Percentiles rank a stretch among this genome's conserved stretches.
phyloP scores from a whole-genome alignment of 148 eudicot genomes.

The Gaultheria prostrata region DNA sequence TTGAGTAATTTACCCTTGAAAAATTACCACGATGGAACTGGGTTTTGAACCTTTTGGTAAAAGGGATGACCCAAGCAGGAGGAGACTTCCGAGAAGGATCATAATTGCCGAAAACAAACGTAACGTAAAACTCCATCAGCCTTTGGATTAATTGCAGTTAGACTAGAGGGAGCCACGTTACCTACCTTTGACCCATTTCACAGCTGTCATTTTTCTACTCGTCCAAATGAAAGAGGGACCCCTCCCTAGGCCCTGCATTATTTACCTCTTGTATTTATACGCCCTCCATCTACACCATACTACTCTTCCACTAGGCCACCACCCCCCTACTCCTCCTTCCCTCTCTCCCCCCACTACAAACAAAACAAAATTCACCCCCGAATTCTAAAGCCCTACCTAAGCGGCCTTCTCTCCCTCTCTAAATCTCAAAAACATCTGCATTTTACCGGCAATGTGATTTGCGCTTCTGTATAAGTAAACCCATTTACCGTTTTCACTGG shows the following conservation, averaged over 20 bases:
- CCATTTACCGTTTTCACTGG: neutral
- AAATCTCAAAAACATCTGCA: neutral
- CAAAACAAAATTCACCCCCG: neutral
- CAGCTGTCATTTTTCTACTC: neutral
- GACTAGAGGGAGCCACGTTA: constrained; percentile 8
- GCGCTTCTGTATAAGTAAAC: neutral
- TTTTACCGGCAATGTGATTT: constrained; percentile 7
- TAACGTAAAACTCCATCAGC: neutral
- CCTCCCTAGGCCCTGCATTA: neutral
- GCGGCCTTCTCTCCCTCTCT: constrained; percentile 15
- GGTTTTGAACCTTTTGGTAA: neutral
- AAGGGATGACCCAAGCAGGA: neutral
- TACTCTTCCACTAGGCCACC: neutral
- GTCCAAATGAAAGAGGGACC: neutral
- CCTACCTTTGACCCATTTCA: neutral
- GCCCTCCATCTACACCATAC: no score
- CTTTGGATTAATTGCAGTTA: neutral
- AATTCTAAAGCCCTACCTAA: constrained; percentile 4
- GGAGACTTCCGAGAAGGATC: constrained; percentile 7
- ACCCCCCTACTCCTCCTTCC: neutral
- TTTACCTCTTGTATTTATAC: neutral
- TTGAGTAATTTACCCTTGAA: neutral
- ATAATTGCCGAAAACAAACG: neutral
- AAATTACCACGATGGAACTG: neutral
- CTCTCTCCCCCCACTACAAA: neutral